Evolutionary conservation across 176 grass and related monocot genomes (phyloP).

Genomic region (Rhynchospora tenuis): DNA sequence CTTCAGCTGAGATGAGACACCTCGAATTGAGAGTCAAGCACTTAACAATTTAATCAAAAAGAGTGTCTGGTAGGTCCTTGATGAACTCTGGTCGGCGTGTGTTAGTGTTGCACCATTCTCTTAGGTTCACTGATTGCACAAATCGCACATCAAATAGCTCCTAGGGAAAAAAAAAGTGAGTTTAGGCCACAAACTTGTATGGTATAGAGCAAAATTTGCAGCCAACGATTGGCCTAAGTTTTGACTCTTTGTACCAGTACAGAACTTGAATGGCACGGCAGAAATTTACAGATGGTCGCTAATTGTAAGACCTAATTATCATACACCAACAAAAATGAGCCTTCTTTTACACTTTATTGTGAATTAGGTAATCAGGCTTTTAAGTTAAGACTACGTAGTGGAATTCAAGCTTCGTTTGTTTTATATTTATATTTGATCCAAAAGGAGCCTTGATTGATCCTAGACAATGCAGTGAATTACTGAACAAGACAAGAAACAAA

Average conservation of each 20-base stretch:
- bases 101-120: conserved; percentile 59
- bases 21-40: conserved; percentile 83
- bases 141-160: conserved; percentile 57
- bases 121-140: conserved; percentile 44
- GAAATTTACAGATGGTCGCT: neutral
- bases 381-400: neutral
- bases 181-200: neutral
- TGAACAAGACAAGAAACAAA: neutral
- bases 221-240: neutral
- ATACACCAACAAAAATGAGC: neutral
- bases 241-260: neutral
- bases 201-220: too few species aligned
- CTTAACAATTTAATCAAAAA: conserved; percentile 74
- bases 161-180: conserved; percentile 25
- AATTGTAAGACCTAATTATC: neutral
- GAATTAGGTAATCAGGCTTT: neutral
- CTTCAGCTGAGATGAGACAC: conserved; percentile 68
- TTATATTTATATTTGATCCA: neutral
- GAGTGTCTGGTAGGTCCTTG: conserved; percentile 38
- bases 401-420: neutral
- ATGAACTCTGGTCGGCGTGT: conserved; percentile 58
- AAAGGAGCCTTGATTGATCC: neutral
- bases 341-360: neutral
- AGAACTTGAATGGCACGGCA: neutral
- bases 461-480: neutral